Conservation (phyloP, 257 asterid genomes). For the Jacaranda mimosifolia region DNA sequence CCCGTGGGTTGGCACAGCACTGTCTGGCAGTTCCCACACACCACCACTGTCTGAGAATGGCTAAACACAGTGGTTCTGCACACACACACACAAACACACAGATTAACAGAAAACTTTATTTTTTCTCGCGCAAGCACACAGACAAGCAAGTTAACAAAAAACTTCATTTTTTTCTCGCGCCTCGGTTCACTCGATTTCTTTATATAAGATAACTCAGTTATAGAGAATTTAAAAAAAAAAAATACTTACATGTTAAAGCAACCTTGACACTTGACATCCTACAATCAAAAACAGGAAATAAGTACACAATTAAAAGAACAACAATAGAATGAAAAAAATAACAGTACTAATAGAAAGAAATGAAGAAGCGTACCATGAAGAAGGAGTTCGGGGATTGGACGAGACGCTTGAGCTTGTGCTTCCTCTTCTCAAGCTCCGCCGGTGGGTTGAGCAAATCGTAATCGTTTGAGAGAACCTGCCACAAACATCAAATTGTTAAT, state of each 20-base stretch:
- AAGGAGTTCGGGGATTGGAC: conserved; percentile 65
- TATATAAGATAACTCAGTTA: not conserved
- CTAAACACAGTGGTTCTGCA: conserved; percentile 68
- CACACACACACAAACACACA: conserved; percentile 6
- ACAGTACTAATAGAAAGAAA: not conserved
- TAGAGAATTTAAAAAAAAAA: no score
- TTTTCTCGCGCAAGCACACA: not conserved
- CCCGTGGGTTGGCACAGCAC: conserved; percentile 75
- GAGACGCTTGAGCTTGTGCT: conserved; percentile 82
- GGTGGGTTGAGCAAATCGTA: conserved; percentile 72
- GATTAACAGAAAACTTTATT: not conserved
- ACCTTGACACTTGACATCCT: conserved; percentile 74
- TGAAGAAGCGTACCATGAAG: conserved; percentile 48
- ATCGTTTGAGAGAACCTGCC: conserved; percentile 65
- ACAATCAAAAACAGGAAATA: not conserved
- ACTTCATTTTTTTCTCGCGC: no score
- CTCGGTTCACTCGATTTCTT: not conserved
- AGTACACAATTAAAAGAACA: not conserved
- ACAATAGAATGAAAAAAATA: not conserved
- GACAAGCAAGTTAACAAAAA: not conserved
- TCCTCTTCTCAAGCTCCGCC: conserved; percentile 75
- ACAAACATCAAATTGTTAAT: not conserved
- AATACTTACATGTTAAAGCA: conserved; percentile 67
- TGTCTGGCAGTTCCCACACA: conserved; percentile 63
- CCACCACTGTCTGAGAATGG: conserved; percentile 64